These are phyloP conservation scores for Micractinium conductrix DNA, from an alignment of 139 green algal species.

Conservation along the genomic window DNA sequence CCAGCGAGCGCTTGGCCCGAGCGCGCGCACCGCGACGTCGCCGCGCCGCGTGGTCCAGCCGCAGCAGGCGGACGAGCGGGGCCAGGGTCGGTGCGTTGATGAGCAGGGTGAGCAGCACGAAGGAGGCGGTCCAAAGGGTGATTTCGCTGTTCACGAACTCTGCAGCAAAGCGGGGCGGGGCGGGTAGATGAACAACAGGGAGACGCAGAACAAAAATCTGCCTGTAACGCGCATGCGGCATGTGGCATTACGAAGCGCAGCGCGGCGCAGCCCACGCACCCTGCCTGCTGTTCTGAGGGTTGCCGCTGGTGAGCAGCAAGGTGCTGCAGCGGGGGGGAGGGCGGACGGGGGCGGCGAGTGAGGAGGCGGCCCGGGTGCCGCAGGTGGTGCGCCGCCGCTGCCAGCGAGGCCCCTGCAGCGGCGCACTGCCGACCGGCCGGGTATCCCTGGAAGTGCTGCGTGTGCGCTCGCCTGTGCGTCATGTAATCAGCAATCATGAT, in stretches of 20 bases:
- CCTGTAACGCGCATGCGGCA: background rate
- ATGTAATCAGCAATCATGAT: conserved; percentile 80
- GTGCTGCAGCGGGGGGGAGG: background rate
- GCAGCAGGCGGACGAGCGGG: conserved; percentile 44
- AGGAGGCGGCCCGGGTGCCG: too few species aligned
- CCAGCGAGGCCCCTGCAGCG: too few species aligned
- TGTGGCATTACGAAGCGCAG: too few species aligned
- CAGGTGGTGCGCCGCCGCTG: too few species aligned
- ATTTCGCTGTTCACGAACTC: conserved; percentile 56
- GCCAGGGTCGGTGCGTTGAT: conserved; percentile 72
- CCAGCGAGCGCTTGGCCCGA: conserved; percentile 60
- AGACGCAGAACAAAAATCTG: background rate
- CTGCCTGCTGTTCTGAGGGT: background rate
- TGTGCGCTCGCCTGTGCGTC: background rate
- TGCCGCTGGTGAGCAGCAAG: background rate
- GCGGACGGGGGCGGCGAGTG: background rate
- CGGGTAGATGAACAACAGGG: background rate
- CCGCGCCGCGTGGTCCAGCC: conserved; percentile 15
- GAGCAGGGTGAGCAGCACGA: conserved; percentile 87
- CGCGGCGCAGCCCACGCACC: background rate
- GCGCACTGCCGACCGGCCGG: too few species aligned
- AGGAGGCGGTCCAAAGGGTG: conserved; percentile 76
- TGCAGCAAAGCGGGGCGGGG: background rate
- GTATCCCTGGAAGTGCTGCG: too few species aligned
- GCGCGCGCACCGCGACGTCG: conserved; percentile 28